Conservation (phyloP, 352 stramenopile species). For the Globisporangium polare region DNA sequence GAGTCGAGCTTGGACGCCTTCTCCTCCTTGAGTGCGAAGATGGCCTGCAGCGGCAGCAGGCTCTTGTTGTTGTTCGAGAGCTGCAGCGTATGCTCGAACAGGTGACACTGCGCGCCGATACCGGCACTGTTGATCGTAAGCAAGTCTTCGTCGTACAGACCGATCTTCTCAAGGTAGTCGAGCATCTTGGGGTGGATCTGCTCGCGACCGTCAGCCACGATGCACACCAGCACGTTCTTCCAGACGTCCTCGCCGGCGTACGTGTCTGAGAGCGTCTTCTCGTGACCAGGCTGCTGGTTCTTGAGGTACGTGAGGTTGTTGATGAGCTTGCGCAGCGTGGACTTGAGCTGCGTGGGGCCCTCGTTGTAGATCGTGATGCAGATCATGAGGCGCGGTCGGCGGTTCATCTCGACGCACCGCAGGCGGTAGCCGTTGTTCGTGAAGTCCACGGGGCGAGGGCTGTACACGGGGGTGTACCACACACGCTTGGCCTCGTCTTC, state of each 20-base stretch:
- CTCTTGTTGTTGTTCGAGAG: conserved; percentile 65
- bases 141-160: conserved; percentile 82
- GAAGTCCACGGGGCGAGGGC: conserved; percentile 62
- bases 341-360: conserved; percentile 56
- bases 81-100: conserved; percentile 86
- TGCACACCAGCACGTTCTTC: conserved; percentile 79
- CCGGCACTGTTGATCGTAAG: conserved; percentile 83
- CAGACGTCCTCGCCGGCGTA: conserved; percentile 73
- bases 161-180: conserved; percentile 68
- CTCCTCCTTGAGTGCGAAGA: conserved; percentile 81
- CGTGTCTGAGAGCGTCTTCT: conserved; percentile 26
- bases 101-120: conserved; percentile 73
- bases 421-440: conserved; percentile 75
- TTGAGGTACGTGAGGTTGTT: conserved; percentile 80
- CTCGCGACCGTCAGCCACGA: conserved; percentile 76
- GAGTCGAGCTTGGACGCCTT: conserved; percentile 84
- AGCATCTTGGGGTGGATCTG: conserved; percentile 77
- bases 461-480: conserved; percentile 84
- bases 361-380: conserved; percentile 89
- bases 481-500: conserved; percentile 73
- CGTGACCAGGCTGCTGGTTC: conserved; percentile 29
- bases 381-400: conserved; percentile 73
- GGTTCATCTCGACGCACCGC: conserved; percentile 69
- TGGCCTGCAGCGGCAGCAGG: conserved; percentile 66
- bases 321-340: conserved; percentile 71